phyloP scores from a whole-genome alignment of 495 filamentous ascomycete species.

The Penicillium parvum region DNA sequence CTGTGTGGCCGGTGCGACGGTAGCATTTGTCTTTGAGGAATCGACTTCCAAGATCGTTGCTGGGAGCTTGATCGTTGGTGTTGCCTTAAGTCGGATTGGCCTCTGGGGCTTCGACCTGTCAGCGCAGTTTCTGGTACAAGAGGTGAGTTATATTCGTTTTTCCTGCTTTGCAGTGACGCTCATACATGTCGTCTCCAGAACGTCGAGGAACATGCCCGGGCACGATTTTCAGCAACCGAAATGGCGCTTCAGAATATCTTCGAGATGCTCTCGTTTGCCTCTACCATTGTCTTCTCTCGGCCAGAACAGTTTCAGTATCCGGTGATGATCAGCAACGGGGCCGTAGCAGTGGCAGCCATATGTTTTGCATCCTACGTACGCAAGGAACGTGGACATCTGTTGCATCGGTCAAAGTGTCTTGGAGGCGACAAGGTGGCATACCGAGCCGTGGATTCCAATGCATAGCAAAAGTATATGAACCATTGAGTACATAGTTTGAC shows the following conservation, averaged over 20 bases:
- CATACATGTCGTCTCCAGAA: slow-evolving; percentile 28
- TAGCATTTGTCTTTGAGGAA: slow-evolving; percentile 37
- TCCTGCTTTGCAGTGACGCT: not conserved
- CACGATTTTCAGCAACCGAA: slow-evolving; percentile 59
- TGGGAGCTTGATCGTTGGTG: slow-evolving; percentile 44
- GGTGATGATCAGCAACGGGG: slow-evolving; percentile 50
- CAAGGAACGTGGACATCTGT: slow-evolving; percentile 56
- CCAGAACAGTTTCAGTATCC: slow-evolving; percentile 61
- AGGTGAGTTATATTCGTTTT: slow-evolving; percentile 37
- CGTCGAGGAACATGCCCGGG: slow-evolving; percentile 46
- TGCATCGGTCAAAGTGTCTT: slow-evolving; percentile 45
- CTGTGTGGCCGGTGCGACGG: slow-evolving; percentile 41
- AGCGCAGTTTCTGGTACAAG: slow-evolving; percentile 61
- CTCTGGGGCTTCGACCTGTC: slow-evolving; percentile 67
- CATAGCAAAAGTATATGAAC: not conserved
- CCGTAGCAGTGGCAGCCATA: slow-evolving; percentile 43
- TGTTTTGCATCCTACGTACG: slow-evolving; percentile 56
- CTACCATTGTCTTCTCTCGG: slow-evolving; percentile 54
- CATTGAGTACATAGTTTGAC: no score
- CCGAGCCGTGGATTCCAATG: not conserved
- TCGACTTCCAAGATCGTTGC: slow-evolving; percentile 32
- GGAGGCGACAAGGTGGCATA: slow-evolving; percentile 20
- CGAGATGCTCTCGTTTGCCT: slow-evolving; percentile 57
- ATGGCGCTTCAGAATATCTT: slow-evolving; percentile 60
- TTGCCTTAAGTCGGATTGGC: slow-evolving; percentile 57